Conservation (phyloP, 2,329 filamentous ascomycete species). For the Arachnomyces sp. region DNA sequence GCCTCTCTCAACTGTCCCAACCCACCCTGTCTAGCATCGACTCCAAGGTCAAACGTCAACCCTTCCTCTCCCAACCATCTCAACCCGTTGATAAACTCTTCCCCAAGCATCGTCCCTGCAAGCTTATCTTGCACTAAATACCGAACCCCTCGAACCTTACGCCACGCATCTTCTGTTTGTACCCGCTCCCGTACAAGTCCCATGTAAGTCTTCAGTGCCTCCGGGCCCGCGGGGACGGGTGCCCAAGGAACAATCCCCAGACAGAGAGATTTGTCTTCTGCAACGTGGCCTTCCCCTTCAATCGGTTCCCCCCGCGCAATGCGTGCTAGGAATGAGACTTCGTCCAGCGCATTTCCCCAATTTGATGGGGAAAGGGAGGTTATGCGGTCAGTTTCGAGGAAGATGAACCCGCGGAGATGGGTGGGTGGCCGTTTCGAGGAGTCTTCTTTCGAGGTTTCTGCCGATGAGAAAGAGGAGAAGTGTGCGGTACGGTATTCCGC, state of each 20-base stretch:
- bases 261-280: slow-evolving; percentile 49
- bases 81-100: slow-evolving; percentile 58
- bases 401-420: slow-evolving; percentile 63
- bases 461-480: slow-evolving; percentile 22
- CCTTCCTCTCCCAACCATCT: slow-evolving; percentile 57
- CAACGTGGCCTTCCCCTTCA: slow-evolving; percentile 51
- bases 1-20: slow-evolving; percentile 65
- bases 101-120: slow-evolving; percentile 55
- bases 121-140: slow-evolving; percentile 77
- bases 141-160: slow-evolving; percentile 67
- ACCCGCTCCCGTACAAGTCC: slow-evolving; percentile 45
- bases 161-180: slow-evolving; percentile 53
- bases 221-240: slow-evolving; percentile 61
- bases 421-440: slow-evolving; percentile 14
- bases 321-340: slow-evolving; percentile 61
- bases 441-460: slow-evolving; percentile 18
- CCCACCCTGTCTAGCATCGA: slow-evolving; percentile 73
- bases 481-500: slow-evolving; percentile 52
- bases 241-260: slow-evolving; percentile 76
- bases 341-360: slow-evolving; percentile 62
- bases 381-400: slow-evolving; percentile 73
- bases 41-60: slow-evolving; percentile 72
- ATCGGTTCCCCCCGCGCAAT: slow-evolving; percentile 56
- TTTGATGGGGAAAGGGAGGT: slow-evolving; percentile 47
- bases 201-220: slow-evolving; percentile 59